These are phyloP conservation scores for Lactarius deliciosus DNA, from an alignment of 768 basidiomycete genomes.

Conservation along the genomic window DNA sequence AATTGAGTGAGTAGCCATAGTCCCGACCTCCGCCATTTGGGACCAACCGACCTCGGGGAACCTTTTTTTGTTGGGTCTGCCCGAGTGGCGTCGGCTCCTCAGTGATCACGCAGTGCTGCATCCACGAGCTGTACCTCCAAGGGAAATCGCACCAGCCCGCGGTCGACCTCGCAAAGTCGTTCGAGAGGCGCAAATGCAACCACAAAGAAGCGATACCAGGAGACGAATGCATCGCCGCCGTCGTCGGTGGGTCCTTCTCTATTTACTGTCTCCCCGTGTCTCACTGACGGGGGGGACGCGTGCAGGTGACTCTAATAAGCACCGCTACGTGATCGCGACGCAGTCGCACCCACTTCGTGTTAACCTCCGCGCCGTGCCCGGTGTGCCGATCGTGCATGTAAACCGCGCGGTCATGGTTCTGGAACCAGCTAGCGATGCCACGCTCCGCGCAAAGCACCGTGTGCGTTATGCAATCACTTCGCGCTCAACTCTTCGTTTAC, in stretches of 20 bases:
- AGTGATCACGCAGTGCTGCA: conserved; percentile 99
- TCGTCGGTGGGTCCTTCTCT: conserved; percentile 62
- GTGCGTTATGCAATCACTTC: conserved; percentile 39
- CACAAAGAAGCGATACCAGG: conserved; percentile 85
- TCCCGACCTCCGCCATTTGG: background rate
- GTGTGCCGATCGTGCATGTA: conserved; percentile 86
- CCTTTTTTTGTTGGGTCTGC: conserved; percentile 31
- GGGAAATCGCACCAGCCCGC: conserved; percentile 71
- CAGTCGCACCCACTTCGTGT: conserved; percentile 74
- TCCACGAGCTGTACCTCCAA: conserved; percentile 87
- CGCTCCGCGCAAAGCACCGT: conserved; percentile 62
- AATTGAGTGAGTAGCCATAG: conserved; percentile 73
- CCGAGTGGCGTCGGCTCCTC: conserved; percentile 42
- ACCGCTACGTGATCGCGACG: conserved; percentile 87
- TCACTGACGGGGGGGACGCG: background rate
- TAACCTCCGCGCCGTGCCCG: conserved; percentile 71
- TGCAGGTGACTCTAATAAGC: conserved; percentile 79
- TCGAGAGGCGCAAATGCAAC: conserved; percentile 93
- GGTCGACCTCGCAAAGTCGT: conserved; percentile 88
- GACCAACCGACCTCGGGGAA: background rate
- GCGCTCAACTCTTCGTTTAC: background rate
- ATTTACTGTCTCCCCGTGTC: background rate
- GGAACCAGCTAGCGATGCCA: conserved; percentile 83
- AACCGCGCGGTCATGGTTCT: conserved; percentile 92
- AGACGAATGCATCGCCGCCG: conserved; percentile 76